Evolutionary conservation across 805 yeast genomes (phyloP).

Genomic region (Yamadazyma kitorensis): DNA sequence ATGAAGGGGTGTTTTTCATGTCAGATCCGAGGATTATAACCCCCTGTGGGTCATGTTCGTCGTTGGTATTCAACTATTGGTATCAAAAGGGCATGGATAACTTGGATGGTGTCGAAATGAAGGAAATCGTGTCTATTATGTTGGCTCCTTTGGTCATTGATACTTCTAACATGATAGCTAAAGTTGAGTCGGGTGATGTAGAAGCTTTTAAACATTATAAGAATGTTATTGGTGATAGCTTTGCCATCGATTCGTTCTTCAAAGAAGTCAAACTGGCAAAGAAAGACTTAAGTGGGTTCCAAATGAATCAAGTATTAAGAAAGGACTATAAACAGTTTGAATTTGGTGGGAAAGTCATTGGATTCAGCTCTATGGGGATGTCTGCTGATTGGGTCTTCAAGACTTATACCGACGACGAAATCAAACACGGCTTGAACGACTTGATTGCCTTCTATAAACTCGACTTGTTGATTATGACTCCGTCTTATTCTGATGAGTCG

Average conservation of each 20-base stretch:
- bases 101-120: slow-evolving; percentile 14
- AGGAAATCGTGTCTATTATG: slow-evolving; percentile 47
- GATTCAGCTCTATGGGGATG: slow-evolving; percentile 75
- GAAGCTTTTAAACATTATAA: slow-evolving; percentile 41
- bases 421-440: slow-evolving; percentile 19
- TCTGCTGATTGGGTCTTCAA: slow-evolving; percentile 53
- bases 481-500: slow-evolving; percentile 37
- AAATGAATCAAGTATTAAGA: slow-evolving; percentile 58
- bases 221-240: not conserved
- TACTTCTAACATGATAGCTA: slow-evolving; percentile 63
- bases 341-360: slow-evolving; percentile 46
- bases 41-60: slow-evolving; percentile 74
- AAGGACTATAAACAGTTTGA: slow-evolving; percentile 83
- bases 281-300: slow-evolving; percentile 59
- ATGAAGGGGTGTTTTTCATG: slow-evolving; percentile 48
- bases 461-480: slow-evolving; percentile 33
- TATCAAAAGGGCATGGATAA: slow-evolving; percentile 18
- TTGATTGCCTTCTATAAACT: slow-evolving; percentile 19
- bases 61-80: slow-evolving; percentile 70
- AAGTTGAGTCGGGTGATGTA: slow-evolving; percentile 60
- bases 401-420: slow-evolving; percentile 21
- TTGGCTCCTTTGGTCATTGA: slow-evolving; percentile 74
- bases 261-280: slow-evolving; percentile 46
- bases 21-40: slow-evolving; percentile 62
- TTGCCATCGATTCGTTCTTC: slow-evolving; percentile 1